A percentile compares a stretch with the other conserved stretches of the same genome.
phyloP scores from a whole-genome alignment of 768 basidiomycete genomes.

The Lentinula sp. region DNA sequence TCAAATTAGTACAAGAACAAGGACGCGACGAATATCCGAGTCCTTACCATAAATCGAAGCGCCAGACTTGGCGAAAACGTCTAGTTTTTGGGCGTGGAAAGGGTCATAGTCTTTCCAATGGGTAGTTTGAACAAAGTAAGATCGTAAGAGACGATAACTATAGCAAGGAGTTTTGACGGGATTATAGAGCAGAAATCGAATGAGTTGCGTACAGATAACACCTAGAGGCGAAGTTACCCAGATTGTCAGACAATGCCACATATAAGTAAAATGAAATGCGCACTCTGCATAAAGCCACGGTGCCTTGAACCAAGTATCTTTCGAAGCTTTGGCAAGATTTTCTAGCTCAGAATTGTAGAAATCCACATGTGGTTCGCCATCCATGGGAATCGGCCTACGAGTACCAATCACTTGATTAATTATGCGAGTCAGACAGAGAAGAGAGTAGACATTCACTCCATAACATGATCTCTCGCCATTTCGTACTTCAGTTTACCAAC shows the following conservation, averaged over 20 bases:
- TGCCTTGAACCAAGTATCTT: conserved; percentile 82
- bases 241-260: background rate
- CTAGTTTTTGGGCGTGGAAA: conserved; percentile 72
- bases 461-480: conserved; percentile 70
- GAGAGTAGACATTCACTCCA: conserved; percentile 45
- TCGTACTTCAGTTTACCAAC: conserved; percentile 80
- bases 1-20: background rate
- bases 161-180: background rate
- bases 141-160: conserved; percentile 81
- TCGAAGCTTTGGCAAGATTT: conserved; percentile 34
- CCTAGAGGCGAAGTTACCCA: conserved; percentile 25
- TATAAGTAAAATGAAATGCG: conserved; percentile 20
- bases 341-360: conserved; percentile 76
- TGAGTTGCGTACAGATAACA: conserved; percentile 59
- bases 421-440: background rate
- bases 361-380: conserved; percentile 63
- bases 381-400: conserved; percentile 60
- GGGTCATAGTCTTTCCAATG: conserved; percentile 81
- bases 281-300: conserved; percentile 98
- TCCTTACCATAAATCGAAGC: conserved; percentile 69
- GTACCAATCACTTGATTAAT: background rate
- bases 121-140: conserved; percentile 58
- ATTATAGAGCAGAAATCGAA: background rate
- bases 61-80: conserved; percentile 75
- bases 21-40: background rate